Evolutionary conservation across 164 flowering plant genomes (phyloP).

Genomic region (Hamamelis virginiana): DNA sequence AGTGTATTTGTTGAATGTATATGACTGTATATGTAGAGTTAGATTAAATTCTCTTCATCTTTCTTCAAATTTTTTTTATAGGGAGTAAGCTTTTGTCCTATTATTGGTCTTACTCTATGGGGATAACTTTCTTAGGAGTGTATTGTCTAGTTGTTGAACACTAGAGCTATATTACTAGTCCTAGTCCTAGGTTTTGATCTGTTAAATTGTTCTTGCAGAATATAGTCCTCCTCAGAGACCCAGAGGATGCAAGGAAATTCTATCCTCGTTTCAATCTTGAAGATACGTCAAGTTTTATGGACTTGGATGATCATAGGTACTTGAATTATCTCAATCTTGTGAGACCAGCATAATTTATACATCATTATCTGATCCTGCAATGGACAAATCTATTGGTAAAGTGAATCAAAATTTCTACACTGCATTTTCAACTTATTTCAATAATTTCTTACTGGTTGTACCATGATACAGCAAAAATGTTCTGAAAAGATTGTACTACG

Average conservation of each 20-base stretch:
- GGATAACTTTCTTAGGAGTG: neutral
- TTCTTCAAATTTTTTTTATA: too few species aligned
- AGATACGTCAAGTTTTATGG: slow-evolving; percentile 79
- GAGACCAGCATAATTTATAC: neutral
- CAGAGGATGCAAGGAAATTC: slow-evolving; percentile 73
- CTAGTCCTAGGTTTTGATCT: slow-evolving; percentile 7
- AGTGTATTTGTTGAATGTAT: neutral
- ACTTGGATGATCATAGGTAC: slow-evolving; percentile 89
- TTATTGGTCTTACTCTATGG: too few species aligned
- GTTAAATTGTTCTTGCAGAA: slow-evolving; percentile 55
- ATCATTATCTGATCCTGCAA: neutral
- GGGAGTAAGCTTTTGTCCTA: too few species aligned
- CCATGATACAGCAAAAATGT: slow-evolving; percentile 73
- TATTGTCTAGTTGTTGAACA: neutral
- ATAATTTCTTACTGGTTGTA: slow-evolving; percentile 9
- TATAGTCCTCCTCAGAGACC: slow-evolving; percentile 88
- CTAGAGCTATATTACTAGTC: neutral
- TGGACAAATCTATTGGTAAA: neutral
- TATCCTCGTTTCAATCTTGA: slow-evolving; percentile 97
- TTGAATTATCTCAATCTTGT: neutral
- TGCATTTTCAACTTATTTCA: neutral
- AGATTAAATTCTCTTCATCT: too few species aligned
- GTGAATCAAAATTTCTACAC: neutral
- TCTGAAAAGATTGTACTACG: slow-evolving; percentile 76
- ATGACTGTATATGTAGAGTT: neutral